Percentiles rank a stretch among this genome's conserved stretches.
Evolutionary conservation across 805 yeast species (phyloP).

Genomic region (Wilhelminamyces savonicus): DNA sequence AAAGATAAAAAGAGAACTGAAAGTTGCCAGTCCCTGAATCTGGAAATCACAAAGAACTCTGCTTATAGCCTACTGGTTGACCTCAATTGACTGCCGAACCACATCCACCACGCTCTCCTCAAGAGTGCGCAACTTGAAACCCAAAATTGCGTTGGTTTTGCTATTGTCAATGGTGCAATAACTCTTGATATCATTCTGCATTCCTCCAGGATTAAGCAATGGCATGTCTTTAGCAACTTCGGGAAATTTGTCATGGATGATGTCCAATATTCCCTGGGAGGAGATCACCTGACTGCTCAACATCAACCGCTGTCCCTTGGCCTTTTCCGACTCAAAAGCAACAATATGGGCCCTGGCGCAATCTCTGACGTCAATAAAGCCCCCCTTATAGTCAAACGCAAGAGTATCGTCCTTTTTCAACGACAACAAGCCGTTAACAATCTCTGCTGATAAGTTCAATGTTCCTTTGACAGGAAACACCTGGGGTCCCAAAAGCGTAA

Average conservation of each 20-base stretch:
- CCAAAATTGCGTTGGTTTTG: too few species aligned
- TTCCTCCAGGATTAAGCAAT: conserved; percentile 9
- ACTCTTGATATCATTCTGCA: too few species aligned
- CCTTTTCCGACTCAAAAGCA: conserved; percentile 1
- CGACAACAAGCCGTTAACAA: not conserved
- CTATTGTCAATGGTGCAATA: too few species aligned
- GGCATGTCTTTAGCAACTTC: conserved; percentile 10
- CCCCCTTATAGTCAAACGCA: conserved; percentile 11
- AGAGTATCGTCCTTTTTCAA: not conserved
- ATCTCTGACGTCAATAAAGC: conserved; percentile 18
- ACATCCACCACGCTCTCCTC: too few species aligned
- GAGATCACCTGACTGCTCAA: conserved; percentile 1
- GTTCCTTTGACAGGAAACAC: too few species aligned
- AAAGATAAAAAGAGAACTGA: too few species aligned
- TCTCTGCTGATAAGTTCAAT: not conserved
- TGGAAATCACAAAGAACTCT: too few species aligned
- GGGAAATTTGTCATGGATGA: conserved; percentile 17
- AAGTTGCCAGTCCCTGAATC: too few species aligned
- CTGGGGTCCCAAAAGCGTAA: conserved; percentile 13
- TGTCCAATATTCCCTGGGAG: conserved; percentile 13
- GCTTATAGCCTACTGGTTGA: too few species aligned
- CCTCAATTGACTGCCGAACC: too few species aligned
- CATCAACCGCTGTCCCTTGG: too few species aligned
- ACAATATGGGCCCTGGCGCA: conserved; percentile 11
- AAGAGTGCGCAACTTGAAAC: too few species aligned